Evolutionary conservation across 2,329 filamentous ascomycete genomes (phyloP).

Genomic region (Emericellopsis cladophorae): DNA sequence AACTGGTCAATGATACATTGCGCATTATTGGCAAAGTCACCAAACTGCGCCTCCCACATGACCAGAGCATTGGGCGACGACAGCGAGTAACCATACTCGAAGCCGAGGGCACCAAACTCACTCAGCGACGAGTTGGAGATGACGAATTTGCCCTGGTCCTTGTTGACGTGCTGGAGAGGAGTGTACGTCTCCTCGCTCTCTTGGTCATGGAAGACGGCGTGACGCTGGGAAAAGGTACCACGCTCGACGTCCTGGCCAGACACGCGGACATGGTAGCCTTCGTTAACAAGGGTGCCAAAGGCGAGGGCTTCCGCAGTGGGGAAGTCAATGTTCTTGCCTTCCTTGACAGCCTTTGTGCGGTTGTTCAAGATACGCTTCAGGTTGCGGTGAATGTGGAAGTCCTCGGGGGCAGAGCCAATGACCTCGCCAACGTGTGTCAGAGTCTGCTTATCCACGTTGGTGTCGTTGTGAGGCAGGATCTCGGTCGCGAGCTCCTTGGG

Average conservation of each 20-base stretch:
- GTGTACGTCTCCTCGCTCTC: constrained; percentile 89
- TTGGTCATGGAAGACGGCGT: constrained; percentile 95
- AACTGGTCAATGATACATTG: constrained; percentile 99
- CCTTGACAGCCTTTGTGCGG: constrained; percentile 65
- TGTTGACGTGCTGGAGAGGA: constrained; percentile 75
- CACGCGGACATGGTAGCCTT: constrained; percentile 94
- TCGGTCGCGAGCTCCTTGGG: constrained; percentile 93
- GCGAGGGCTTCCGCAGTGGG: constrained; percentile 92
- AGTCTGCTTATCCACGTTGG: constrained; percentile 60
- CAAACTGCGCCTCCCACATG: constrained; percentile 99
- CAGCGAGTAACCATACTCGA: constrained; percentile 97
- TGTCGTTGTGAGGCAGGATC: constrained; percentile 82
- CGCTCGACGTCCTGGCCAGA: constrained; percentile 98
- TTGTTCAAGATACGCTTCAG: constrained; percentile 89
- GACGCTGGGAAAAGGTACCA: constrained; percentile 97
- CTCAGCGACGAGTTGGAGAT: constrained; percentile 89
- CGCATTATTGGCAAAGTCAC: constrained; percentile 98
- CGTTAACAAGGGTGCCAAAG: constrained; percentile 79
- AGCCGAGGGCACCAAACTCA: constrained; percentile 66
- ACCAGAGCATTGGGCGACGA: constrained; percentile 94
- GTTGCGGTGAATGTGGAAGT: constrained; percentile 85
- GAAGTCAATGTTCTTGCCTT: constrained; percentile 96
- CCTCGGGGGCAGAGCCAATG: constrained; percentile 69
- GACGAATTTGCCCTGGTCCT: constrained; percentile 90
- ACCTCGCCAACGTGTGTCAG: constrained; percentile 72